A percentile compares a stretch with the other conserved stretches of the same genome.
Conservation (phyloP, 352 stramenopile species). For the Phytopythium litorale region DNA sequence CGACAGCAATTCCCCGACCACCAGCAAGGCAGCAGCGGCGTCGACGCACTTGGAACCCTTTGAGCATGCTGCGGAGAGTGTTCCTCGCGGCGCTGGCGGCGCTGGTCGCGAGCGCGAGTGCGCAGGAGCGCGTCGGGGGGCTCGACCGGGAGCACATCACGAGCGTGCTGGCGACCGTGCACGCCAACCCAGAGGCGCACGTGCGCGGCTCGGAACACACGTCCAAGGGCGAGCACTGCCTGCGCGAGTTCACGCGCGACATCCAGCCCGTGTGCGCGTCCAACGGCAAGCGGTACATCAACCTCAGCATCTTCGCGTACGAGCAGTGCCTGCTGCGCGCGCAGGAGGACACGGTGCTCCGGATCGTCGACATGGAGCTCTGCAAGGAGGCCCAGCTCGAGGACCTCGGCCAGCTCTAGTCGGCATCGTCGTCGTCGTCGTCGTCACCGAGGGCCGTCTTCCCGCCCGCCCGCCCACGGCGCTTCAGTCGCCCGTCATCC, state of each 20-base stretch:
- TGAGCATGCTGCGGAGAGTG: constrained; percentile 2
- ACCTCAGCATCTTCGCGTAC: constrained; percentile 53
- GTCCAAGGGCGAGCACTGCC: constrained; percentile 27
- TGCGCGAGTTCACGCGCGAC: constrained; percentile 40
- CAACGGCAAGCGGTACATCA: constrained; percentile 50
- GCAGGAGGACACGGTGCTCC: constrained; percentile 24
- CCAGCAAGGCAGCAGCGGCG: neutral
- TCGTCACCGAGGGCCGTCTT: no score
- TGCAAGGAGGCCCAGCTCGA: constrained; percentile 32
- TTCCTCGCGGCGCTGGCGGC: constrained; percentile 8
- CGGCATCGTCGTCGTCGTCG: neutral
- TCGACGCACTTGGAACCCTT: neutral
- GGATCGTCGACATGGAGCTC: constrained; percentile 35
- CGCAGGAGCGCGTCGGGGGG: constrained; percentile 8
- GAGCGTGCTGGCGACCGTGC: constrained; percentile 27
- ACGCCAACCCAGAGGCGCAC: constrained; percentile 19
- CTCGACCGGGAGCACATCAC: constrained; percentile 29
- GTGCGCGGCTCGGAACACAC: constrained; percentile 19
- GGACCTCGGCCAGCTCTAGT: constrained; percentile 10
- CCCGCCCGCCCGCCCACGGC: no score
- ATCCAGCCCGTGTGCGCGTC: constrained; percentile 47
- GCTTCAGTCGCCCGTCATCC: neutral
- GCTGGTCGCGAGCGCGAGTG: constrained; percentile 9
- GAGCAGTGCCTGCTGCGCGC: constrained; percentile 41
- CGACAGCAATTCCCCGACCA: no score